phyloP scores from a whole-genome alignment of 129 eudicot species.

The Centaurea solstitialis region DNA sequence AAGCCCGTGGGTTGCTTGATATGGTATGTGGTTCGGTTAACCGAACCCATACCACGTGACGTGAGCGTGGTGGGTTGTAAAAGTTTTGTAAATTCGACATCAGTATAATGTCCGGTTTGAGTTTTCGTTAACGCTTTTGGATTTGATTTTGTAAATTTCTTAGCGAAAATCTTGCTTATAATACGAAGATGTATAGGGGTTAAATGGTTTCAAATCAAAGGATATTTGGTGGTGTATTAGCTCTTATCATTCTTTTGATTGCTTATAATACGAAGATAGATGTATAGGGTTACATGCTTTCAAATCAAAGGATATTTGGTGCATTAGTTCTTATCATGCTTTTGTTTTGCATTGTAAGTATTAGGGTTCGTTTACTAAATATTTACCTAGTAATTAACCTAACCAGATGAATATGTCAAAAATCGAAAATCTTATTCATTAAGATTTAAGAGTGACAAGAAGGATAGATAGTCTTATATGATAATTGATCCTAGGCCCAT shows the following conservation, averaged over 20 bases:
- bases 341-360: too few species aligned
- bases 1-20: conserved; percentile 82
- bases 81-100: conserved; percentile 64
- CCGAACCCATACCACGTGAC: conserved; percentile 84
- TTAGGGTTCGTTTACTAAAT: too few species aligned
- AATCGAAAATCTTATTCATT: too few species aligned
- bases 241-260: background rate
- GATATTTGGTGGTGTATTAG: conserved; percentile 21
- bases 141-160: conserved; percentile 54
- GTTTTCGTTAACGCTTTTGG: conserved; percentile 32
- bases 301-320: conserved; percentile 20
- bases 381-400: too few species aligned
- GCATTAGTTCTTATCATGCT: background rate
- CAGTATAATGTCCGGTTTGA: conserved; percentile 26
- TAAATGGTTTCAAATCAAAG: background rate
- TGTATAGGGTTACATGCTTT: background rate
- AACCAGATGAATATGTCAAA: too few species aligned
- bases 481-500: too few species aligned
- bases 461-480: too few species aligned
- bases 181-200: background rate
- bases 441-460: too few species aligned
- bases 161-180: conserved; percentile 38
- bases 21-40: conserved; percentile 62
- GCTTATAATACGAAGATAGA: background rate
- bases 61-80: background rate